phyloP scores from a whole-genome alignment of 495 filamentous ascomycete species.

The Clavariopsis aquatica region DNA sequence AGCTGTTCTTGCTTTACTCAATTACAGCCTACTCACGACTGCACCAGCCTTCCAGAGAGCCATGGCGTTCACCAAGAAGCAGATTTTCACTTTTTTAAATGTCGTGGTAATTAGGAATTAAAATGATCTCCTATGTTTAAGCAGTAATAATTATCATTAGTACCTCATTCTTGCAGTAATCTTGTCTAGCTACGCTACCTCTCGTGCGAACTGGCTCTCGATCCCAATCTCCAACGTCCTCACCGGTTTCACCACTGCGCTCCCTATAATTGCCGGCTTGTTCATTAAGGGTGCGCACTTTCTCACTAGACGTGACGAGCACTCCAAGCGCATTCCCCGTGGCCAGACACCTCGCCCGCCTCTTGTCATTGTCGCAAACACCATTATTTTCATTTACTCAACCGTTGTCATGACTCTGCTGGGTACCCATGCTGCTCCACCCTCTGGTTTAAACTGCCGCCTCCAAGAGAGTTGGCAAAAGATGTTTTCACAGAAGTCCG shows the following conservation, averaged over 20 bases:
- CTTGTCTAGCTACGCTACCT: conserved; percentile 50
- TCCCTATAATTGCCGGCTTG: conserved; percentile 54
- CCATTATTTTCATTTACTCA: conserved; percentile 48
- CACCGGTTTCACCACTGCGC: conserved; percentile 52
- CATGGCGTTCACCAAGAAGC: conserved; percentile 29
- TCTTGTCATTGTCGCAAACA: conserved; percentile 48
- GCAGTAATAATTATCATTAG: conserved; percentile 24
- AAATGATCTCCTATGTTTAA: background rate
- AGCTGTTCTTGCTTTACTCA: too few relatives aligned
- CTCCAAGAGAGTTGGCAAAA: conserved; percentile 57
- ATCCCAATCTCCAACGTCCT: conserved; percentile 55
- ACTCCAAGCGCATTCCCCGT: background rate
- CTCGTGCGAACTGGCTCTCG: conserved; percentile 50
- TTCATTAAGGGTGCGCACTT: conserved; percentile 53
- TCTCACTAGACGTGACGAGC: conserved; percentile 42
- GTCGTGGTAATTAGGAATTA: conserved; percentile 14
- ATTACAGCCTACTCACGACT: too few relatives aligned
- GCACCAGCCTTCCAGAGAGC: too few relatives aligned
- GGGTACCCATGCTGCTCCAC: conserved; percentile 55
- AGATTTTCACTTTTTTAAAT: conserved; percentile 25
- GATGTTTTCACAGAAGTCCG: conserved; percentile 51
- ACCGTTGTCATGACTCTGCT: conserved; percentile 59
- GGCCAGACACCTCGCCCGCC: conserved; percentile 42
- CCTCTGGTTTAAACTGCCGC: conserved; percentile 51
- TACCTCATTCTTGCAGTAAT: conserved; percentile 41